Conservation (phyloP, 1,284 basidiomycete genomes). For the Ceratobasidium sp. region DNA sequence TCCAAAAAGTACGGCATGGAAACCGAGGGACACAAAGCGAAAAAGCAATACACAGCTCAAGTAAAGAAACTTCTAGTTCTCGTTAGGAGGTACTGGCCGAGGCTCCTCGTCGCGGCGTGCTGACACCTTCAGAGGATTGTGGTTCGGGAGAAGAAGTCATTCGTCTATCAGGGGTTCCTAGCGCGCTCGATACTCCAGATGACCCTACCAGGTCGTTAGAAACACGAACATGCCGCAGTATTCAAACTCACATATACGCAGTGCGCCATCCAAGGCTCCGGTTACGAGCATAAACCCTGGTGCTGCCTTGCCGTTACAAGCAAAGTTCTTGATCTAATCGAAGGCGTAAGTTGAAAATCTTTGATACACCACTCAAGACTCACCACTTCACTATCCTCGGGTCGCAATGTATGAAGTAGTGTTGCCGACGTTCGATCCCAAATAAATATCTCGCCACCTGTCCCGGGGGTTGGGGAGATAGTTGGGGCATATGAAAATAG, state of each 20-base stretch:
- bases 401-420: slow-evolving; percentile 45
- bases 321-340: slow-evolving; percentile 73
- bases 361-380: not conserved
- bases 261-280: slow-evolving; percentile 78
- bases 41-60: slow-evolving; percentile 5
- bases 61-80: not conserved
- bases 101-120: slow-evolving; percentile 8
- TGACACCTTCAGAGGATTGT: not conserved
- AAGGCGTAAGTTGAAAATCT: slow-evolving; percentile 67
- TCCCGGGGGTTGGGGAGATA: slow-evolving; percentile 6
- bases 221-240: not conserved
- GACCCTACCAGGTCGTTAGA: not conserved
- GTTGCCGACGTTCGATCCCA: slow-evolving; percentile 82
- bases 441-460: slow-evolving; percentile 83
- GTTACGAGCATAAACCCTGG: slow-evolving; percentile 83
- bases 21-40: not conserved
- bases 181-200: not conserved
- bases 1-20: not conserved
- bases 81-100: not conserved
- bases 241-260: slow-evolving; percentile 68
- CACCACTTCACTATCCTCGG: slow-evolving; percentile 20
- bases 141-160: not conserved
- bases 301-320: slow-evolving; percentile 76
- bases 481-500: slow-evolving; percentile 8
- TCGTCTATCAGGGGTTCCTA: not conserved